phyloP scores from a whole-genome alignment of 257 asterid species.

The Solanum microdontum region DNA sequence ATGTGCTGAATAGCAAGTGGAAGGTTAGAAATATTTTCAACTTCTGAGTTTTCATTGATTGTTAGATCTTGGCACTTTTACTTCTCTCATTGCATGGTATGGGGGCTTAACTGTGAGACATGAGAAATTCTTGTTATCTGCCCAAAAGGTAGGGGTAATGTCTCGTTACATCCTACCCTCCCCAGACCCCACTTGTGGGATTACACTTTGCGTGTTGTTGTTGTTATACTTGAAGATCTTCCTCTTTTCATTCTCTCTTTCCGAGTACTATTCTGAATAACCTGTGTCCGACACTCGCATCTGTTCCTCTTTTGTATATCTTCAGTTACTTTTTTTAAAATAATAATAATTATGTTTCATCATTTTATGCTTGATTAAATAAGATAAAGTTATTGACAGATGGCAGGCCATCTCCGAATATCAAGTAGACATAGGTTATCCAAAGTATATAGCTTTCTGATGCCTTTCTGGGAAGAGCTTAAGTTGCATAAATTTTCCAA shows the following conservation, averaged over 20 bases:
- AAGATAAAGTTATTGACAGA: background rate
- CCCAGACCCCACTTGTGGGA: background rate
- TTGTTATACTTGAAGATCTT: background rate
- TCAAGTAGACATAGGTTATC: background rate
- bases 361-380: background rate
- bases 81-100: background rate
- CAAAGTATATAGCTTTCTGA: background rate
- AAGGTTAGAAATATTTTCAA: conserved; percentile 40
- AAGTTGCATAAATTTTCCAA: background rate
- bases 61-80: background rate
- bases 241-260: background rate
- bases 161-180: background rate
- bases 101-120: background rate
- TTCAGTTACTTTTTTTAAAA: background rate
- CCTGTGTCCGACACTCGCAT: too few species aligned
- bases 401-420: background rate
- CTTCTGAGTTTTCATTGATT: background rate
- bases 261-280: background rate
- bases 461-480: background rate
- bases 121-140: background rate
- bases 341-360: background rate
- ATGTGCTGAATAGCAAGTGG: conserved; percentile 57
- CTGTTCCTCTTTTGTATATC: background rate
- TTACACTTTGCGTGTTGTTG: background rate
- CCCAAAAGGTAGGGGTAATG: background rate